Evolutionary conservation across 805 yeast species (phyloP).

Genomic region (Tetrapisispora iriomotensis): DNA sequence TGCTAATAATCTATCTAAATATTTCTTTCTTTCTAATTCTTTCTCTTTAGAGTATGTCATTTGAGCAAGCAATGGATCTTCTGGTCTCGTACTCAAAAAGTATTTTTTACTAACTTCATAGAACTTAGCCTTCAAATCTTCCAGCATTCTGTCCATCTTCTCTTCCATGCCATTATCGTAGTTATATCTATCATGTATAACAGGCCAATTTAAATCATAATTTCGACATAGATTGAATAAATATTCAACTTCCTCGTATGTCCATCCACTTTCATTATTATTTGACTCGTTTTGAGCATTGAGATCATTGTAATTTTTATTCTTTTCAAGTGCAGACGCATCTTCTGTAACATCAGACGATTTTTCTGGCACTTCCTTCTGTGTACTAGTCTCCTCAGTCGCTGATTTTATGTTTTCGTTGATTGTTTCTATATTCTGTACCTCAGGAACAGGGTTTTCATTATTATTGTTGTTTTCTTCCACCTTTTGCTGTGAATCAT

Average conservation of each 20-base stretch:
- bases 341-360: no score
- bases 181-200: conserved; percentile 50
- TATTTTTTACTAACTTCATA: conserved; percentile 57
- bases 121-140: conserved; percentile 77
- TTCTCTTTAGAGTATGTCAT: conserved; percentile 59
- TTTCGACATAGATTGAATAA: conserved; percentile 62
- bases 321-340: no score
- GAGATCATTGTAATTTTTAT: no score
- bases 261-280: conserved; percentile 55
- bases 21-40: conserved; percentile 73
- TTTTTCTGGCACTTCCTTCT: no score
- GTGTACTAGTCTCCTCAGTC: no score
- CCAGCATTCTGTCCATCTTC: conserved; percentile 40
- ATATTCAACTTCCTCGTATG: conserved; percentile 65
- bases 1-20: conserved; percentile 62
- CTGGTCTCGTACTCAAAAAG: conserved; percentile 34
- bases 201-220: conserved; percentile 48
- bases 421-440: no score
- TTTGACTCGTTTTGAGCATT: no score
- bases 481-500: no score
- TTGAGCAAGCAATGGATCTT: conserved; percentile 47
- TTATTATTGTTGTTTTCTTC: no score
- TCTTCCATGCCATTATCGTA: conserved; percentile 14
- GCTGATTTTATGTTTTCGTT: no score
- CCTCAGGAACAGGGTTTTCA: no score